These are phyloP conservation scores for Beauveria varroae DNA, from an alignment of 2,329 filamentous ascomycete species.

Conservation along the genomic window DNA sequence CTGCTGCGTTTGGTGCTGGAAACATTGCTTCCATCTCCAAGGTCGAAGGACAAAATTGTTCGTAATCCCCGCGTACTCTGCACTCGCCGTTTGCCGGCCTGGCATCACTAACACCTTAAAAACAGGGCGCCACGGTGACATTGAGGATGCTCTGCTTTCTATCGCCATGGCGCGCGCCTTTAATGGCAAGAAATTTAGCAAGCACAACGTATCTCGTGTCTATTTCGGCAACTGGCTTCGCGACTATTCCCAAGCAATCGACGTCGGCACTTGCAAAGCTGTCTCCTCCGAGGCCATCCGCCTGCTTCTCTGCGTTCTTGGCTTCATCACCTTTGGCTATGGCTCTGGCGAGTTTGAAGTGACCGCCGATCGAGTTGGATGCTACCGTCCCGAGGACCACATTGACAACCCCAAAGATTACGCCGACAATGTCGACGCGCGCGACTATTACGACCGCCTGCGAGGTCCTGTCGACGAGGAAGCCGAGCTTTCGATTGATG, in stretches of 20 bases:
- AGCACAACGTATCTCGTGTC: conserved; percentile 78
- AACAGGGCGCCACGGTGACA: conserved; percentile 76
- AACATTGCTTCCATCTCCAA: conserved; percentile 78
- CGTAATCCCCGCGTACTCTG: conserved; percentile 19
- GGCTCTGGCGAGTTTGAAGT: conserved; percentile 76
- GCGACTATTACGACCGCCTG: conserved; percentile 71
- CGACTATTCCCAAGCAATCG: conserved; percentile 90
- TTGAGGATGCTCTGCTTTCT: conserved; percentile 80
- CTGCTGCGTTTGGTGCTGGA: conserved; percentile 76
- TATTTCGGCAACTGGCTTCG: conserved; percentile 96
- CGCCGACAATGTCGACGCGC: conserved; percentile 79
- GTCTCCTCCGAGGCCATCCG: conserved; percentile 88
- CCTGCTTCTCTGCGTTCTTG: conserved; percentile 79
- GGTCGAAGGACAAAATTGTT: conserved; percentile 77
- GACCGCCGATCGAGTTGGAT: conserved; percentile 65
- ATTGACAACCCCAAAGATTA: conserved; percentile 78
- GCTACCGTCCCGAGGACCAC: conserved; percentile 66
- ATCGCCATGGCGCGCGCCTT: conserved; percentile 50
- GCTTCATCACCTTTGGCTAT: conserved; percentile 69
- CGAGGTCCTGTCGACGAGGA: conserved; percentile 74
- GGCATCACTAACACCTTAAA: conserved; percentile 11
- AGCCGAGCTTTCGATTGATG: conserved; percentile 72
- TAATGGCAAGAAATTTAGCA: conserved; percentile 72
- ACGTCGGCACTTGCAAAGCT: conserved; percentile 85
- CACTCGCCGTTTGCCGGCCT: not conserved